These are phyloP conservation scores for Digitaria exilis DNA, from an alignment of 202 grass and related monocot species.

Conservation along the genomic window DNA sequence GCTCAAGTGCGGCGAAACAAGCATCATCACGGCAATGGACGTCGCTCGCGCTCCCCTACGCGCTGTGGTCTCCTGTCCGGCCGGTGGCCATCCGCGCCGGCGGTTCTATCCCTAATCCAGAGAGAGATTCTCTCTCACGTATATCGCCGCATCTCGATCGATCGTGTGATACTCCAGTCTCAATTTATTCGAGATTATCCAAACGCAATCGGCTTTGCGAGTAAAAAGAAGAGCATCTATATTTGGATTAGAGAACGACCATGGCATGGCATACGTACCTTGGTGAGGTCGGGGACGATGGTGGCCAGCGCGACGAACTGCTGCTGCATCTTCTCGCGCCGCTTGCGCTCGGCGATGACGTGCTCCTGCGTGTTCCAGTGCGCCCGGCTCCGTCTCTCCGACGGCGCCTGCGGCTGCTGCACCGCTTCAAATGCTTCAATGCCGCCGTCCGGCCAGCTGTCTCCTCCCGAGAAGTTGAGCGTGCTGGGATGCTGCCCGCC, in stretches of 20 bases:
- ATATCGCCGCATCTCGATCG: background rate
- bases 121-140: too few species aligned
- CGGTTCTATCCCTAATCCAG: background rate
- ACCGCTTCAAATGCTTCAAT: slow-evolving; percentile 28
- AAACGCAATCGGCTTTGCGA: background rate
- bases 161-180: background rate
- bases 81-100: too few species aligned
- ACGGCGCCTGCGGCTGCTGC: slow-evolving; percentile 10
- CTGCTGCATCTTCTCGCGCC: slow-evolving; percentile 78
- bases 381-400: slow-evolving; percentile 45
- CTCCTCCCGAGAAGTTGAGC: slow-evolving; percentile 33
- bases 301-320: slow-evolving; percentile 67
- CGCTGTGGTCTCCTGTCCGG: background rate
- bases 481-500: slow-evolving; percentile 24
- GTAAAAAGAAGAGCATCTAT: background rate
- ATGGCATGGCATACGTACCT: slow-evolving; percentile 51
- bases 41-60: too few species aligned
- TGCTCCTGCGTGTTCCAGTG: slow-evolving; percentile 62
- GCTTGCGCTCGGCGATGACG: slow-evolving; percentile 76
- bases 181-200: background rate
- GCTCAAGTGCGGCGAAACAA: background rate
- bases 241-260: background rate
- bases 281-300: slow-evolving; percentile 73
- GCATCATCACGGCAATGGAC: background rate
- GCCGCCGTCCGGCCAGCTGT: slow-evolving; percentile 36